phyloP scores from a whole-genome alignment of 441 rosid genomes.

The Brassica hybrid region DNA sequence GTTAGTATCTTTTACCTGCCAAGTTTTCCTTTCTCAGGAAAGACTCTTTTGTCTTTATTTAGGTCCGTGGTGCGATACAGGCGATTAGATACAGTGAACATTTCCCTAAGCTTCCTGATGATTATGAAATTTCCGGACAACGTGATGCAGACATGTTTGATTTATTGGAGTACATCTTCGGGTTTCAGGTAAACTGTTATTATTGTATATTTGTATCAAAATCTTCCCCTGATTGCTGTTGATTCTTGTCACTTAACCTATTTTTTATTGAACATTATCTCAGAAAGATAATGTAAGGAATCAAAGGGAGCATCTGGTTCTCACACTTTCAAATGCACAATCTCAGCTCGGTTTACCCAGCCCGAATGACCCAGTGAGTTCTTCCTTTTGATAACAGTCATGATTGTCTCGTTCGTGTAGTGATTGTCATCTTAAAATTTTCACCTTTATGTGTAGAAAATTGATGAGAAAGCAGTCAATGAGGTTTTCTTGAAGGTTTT shows the following conservation, averaged over 20 bases:
- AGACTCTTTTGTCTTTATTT: conserved; percentile 38
- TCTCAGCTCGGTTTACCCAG: conserved; percentile 71
- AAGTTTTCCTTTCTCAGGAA: conserved; percentile 31
- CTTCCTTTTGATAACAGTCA: conserved; percentile 25
- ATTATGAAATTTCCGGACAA: conserved; percentile 76
- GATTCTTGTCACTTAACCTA: conserved; percentile 26
- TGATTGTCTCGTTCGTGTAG: conserved; percentile 16
- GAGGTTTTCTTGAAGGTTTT: conserved; percentile 92
- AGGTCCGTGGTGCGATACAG: conserved; percentile 93
- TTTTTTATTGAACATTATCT: conserved; percentile 30
- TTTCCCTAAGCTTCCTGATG: conserved; percentile 83
- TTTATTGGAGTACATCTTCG: conserved; percentile 86
- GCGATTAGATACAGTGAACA: conserved; percentile 84
- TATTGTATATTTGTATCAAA: conserved; percentile 13
- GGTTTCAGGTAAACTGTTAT: conserved; percentile 83
- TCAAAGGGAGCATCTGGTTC: conserved; percentile 96
- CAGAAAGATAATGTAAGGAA: conserved; percentile 95
- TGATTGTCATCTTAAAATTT: conserved; percentile 10
- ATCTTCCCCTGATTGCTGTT: conserved; percentile 27
- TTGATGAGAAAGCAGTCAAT: conserved; percentile 96
- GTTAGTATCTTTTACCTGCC: conserved; percentile 12
- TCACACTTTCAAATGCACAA: conserved; percentile 89
- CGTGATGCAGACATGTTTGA: conserved; percentile 95
- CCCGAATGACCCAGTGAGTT: conserved; percentile 86
- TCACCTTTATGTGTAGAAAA: conserved; percentile 59